Evolutionary conservation across 805 yeast species (phyloP).

Genomic region (Yarrowia osloensis): DNA sequence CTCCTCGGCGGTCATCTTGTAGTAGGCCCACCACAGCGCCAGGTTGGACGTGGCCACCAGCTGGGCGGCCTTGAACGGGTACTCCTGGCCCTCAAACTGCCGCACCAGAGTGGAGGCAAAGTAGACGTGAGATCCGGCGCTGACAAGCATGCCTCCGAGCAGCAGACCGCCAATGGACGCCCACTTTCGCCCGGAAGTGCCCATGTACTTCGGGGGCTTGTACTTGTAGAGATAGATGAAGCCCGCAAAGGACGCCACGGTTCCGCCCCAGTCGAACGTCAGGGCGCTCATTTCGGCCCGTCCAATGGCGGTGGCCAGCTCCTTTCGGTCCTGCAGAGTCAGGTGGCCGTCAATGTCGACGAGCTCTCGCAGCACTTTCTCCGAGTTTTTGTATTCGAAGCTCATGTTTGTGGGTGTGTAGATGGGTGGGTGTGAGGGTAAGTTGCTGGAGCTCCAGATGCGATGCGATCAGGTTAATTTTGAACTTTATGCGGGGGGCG

Average conservation of each 20-base stretch:
- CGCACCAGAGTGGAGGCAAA: not conserved
- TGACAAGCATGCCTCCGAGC: slow-evolving; percentile 1
- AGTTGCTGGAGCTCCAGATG: not conserved
- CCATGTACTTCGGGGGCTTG: slow-evolving; percentile 9
- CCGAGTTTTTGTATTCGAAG: slow-evolving; percentile 26
- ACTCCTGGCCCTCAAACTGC: slow-evolving; percentile 1
- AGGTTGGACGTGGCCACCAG: slow-evolving; percentile 6
- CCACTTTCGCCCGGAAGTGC: not conserved
- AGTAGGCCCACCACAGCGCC: slow-evolving; percentile 29
- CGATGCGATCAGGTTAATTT: not conserved
- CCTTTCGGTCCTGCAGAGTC: slow-evolving; percentile 23
- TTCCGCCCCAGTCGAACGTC: slow-evolving; percentile 22
- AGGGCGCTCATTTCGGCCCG: slow-evolving; percentile 20
- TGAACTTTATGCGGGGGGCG: not conserved
- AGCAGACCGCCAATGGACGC: not conserved
- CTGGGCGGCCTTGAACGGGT: slow-evolving; percentile 12
- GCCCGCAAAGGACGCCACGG: slow-evolving; percentile 3
- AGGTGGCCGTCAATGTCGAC: slow-evolving; percentile 22
- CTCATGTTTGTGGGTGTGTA: not conserved
- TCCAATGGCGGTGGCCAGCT: slow-evolving; percentile 19
- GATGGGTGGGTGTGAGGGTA: not conserved
- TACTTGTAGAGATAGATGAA: slow-evolving; percentile 15
- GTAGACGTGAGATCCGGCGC: not conserved
- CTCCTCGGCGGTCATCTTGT: slow-evolving; percentile 30
- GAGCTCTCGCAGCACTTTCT: not conserved